Evolutionary conservation across 345 rosid species (phyloP), one percentile per base, ranked within the genome.

Genomic region (Clausena lansium): DNA sequence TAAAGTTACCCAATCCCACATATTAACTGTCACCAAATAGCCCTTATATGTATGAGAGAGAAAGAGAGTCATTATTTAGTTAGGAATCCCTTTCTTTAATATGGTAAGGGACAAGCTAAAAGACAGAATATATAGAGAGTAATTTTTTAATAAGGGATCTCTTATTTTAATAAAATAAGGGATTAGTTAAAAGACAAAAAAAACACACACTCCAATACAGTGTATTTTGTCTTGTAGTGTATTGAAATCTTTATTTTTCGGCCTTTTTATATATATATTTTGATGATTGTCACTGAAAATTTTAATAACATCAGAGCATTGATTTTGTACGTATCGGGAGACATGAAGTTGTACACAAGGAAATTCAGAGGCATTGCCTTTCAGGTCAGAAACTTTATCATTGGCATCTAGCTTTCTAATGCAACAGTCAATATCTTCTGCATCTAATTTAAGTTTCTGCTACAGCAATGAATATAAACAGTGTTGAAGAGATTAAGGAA

Each of bases 251-350:
- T 4, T 11, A 32, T 2, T 1, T 69, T 61, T 76, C 6, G 4
- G 4, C 6, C 33, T 3, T 2, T 60, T 8, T 22, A 50, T 50
- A 13, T 50, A 13, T 14, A 50, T 68, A 41, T 60, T 13, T 38
- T 9, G n/a, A 62, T 61, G 41, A 50, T 19, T 54, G 38, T 73
- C 0, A 2, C 36, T 71, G 68, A 71, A 76, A 76, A 79, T 39
- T 28, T 41, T 67, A 30, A 58, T 52, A 30, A 62, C 70, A 76
- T 81, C 85, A 94, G 99, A 84, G 88, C 55, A 87, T 96, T 74
- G 93, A 96, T 78, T 96, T 94, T 88, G 47, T 96, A 80, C 99
- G 97, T 50, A 87, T 94, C 68, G 98, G 99, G 85, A 94, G 98
- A 81, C 89, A 77, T 8, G 98, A 90, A 80, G 94, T 91, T 80